Evolutionary conservation across 805 yeast species (phyloP).

Genomic region (Clavispora asparagi): DNA sequence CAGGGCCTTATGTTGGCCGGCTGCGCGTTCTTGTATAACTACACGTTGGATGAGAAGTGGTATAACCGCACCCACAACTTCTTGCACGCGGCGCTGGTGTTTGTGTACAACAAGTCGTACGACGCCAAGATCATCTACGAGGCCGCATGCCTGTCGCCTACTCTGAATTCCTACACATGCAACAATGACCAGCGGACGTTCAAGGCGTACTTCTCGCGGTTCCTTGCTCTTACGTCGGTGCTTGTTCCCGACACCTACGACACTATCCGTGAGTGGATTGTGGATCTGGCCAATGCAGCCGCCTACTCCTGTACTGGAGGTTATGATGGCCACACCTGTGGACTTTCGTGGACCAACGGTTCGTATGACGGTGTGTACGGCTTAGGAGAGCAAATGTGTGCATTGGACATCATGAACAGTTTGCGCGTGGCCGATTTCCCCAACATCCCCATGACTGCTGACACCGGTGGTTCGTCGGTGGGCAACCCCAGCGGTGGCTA

Average conservation of each 20-base stretch:
- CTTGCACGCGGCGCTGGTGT: conserved; percentile 49
- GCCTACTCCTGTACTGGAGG: conserved; percentile 17
- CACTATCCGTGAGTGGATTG: conserved; percentile 41
- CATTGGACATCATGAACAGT: conserved; percentile 17
- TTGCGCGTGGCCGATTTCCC: conserved; percentile 20
- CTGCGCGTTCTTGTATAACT: conserved; percentile 72
- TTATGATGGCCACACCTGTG: conserved; percentile 17
- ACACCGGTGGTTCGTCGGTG: conserved; percentile 32
- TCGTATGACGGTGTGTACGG: conserved; percentile 16
- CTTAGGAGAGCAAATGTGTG: conserved; percentile 18
- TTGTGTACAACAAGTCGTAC: conserved; percentile 40
- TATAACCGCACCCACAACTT: conserved; percentile 50
- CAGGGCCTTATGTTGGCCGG: conserved; percentile 78
- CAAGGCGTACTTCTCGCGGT: conserved; percentile 76
- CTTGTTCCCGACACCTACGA: conserved; percentile 58
- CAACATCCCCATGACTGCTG: conserved; percentile 25
- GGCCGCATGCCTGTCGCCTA: conserved; percentile 69
- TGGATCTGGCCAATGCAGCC: conserved; percentile 28
- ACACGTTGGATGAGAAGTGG: conserved; percentile 67
- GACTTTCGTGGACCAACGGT: conserved; percentile 16
- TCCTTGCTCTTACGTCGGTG: conserved; percentile 67
- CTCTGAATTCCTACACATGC: conserved; percentile 39
- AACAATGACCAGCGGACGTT: conserved; percentile 89
- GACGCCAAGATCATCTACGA: conserved; percentile 59
- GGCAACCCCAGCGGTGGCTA: conserved; percentile 34